phyloP scores from a whole-genome alignment of 2,329 filamentous ascomycete species.

The Trichophaea hybrida region DNA sequence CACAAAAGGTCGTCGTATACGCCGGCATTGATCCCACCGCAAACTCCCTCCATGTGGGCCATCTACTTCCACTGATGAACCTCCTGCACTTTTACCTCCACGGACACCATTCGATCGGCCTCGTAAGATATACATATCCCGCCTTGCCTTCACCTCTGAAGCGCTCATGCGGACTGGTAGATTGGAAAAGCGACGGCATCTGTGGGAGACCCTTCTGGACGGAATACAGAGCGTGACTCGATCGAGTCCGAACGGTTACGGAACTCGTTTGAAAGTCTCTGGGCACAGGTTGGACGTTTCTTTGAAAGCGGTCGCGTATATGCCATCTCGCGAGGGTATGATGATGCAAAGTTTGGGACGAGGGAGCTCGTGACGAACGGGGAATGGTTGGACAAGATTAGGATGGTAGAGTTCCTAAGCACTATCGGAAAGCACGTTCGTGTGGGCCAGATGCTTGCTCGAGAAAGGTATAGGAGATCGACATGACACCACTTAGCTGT shows the following conservation, averaged over 20 bases:
- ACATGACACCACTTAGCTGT: constrained; percentile 30
- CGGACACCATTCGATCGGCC: constrained; percentile 51
- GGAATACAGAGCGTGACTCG: constrained; percentile 30
- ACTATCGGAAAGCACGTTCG: constrained; percentile 59
- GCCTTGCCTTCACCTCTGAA: background rate
- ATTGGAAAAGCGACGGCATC: constrained; percentile 62
- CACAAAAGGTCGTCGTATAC: constrained; percentile 57
- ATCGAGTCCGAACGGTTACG: constrained; percentile 11
- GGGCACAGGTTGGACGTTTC: constrained; percentile 17
- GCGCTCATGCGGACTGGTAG: constrained; percentile 24
- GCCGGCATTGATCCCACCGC: constrained; percentile 74
- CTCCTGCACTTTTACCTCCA: constrained; percentile 72
- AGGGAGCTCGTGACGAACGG: constrained; percentile 66
- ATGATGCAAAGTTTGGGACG: constrained; percentile 49
- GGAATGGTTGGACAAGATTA: constrained; percentile 60
- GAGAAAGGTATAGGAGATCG: constrained; percentile 52
- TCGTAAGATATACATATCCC: constrained; percentile 32
- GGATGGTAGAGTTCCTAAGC: constrained; percentile 60
- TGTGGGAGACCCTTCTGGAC: constrained; percentile 64
- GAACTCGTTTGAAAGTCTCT: constrained; percentile 11
- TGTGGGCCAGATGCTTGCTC: constrained; percentile 71
- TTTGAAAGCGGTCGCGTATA: constrained; percentile 15
- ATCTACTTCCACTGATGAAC: constrained; percentile 68
- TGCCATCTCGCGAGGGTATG: constrained; percentile 37
- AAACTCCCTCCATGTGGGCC: constrained; percentile 63